Percentiles rank a stretch among this genome's conserved stretches.
Evolutionary conservation across 2,329 filamentous ascomycete species (phyloP).

Genomic region (Blastomyces percursus): DNA sequence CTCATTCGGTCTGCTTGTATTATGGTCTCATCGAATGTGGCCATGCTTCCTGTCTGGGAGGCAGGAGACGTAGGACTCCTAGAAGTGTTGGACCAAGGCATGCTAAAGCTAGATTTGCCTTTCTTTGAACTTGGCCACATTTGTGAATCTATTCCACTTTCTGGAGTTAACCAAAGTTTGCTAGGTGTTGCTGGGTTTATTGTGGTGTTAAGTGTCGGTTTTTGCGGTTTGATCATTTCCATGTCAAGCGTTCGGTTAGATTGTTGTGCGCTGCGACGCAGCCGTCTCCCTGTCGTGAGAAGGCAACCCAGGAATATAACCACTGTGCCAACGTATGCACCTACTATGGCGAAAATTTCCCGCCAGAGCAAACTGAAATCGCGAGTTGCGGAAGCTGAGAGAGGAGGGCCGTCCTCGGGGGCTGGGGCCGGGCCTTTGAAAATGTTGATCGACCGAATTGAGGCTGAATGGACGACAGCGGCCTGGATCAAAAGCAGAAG

Average conservation of each 20-base stretch:
- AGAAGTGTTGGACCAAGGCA: constrained; percentile 30
- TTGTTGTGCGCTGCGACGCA: constrained; percentile 41
- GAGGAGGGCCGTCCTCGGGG: constrained; percentile 49
- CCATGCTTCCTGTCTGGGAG: constrained; percentile 50
- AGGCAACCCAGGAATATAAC: constrained; percentile 60
- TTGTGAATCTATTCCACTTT: constrained; percentile 13
- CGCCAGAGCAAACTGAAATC: constrained; percentile 59
- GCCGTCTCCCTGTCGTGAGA: constrained; percentile 49
- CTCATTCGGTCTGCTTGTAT: constrained; percentile 62
- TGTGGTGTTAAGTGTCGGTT: constrained; percentile 21
- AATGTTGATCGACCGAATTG: constrained; percentile 31
- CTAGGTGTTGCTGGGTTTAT: constrained; percentile 28
- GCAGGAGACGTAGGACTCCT: constrained; percentile 26
- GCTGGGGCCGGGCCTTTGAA: constrained; percentile 48
- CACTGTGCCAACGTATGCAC: constrained; percentile 68
- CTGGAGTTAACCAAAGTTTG: constrained; percentile 14
- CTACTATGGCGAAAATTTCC: constrained; percentile 74
- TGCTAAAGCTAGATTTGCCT: constrained; percentile 24
- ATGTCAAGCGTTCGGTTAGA: constrained; percentile 44
- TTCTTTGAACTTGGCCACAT: constrained; percentile 28
- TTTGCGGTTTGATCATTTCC: constrained; percentile 44
- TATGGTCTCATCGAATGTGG: constrained; percentile 64
- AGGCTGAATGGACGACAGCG: background rate
- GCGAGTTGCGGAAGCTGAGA: constrained; percentile 48
- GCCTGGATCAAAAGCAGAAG: constrained; percentile 5